Evolutionary conservation across 805 yeast genomes (phyloP).

Genomic region (Lachancea meyersii): DNA sequence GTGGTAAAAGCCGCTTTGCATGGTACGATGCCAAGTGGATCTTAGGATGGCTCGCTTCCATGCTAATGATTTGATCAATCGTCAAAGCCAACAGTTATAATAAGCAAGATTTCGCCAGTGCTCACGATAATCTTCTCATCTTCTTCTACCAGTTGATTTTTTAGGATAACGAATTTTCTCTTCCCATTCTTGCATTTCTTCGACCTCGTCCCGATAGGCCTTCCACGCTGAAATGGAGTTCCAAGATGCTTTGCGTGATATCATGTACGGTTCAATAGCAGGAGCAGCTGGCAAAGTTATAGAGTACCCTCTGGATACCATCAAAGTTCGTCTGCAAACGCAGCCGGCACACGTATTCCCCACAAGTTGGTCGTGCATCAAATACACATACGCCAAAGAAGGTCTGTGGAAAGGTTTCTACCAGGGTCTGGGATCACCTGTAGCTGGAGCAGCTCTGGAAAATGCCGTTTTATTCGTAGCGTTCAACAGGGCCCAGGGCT

Average conservation of each 20-base stretch:
- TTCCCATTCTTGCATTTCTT: no score
- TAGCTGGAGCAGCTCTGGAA: conserved; percentile 86
- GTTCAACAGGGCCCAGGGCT: conserved; percentile 45
- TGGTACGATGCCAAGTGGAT: no score
- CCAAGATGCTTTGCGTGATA: conserved; percentile 30
- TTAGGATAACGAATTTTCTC: no score
- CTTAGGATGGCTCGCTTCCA: no score
- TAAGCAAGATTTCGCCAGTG: no score
- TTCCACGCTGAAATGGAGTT: conserved; percentile 6
- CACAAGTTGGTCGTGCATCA: conserved; percentile 62
- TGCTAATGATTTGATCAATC: no score
- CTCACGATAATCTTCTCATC: no score
- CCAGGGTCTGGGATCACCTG: conserved; percentile 71
- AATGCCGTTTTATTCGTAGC: conserved; percentile 72
- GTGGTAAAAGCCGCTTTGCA: no score
- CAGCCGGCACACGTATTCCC: conserved; percentile 54
- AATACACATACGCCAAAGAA: conserved; percentile 55
- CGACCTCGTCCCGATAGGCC: no score
- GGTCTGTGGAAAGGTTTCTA: conserved; percentile 71
- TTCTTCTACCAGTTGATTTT: no score
- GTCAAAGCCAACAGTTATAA: no score
- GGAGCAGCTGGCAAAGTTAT: conserved; percentile 81
- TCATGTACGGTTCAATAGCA: conserved; percentile 41
- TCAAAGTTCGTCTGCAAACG: conserved; percentile 79
- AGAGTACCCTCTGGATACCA: conserved; percentile 90